phyloP scores from a whole-genome alignment of 495 filamentous ascomycete species.

The Aspergillus ostianus region DNA sequence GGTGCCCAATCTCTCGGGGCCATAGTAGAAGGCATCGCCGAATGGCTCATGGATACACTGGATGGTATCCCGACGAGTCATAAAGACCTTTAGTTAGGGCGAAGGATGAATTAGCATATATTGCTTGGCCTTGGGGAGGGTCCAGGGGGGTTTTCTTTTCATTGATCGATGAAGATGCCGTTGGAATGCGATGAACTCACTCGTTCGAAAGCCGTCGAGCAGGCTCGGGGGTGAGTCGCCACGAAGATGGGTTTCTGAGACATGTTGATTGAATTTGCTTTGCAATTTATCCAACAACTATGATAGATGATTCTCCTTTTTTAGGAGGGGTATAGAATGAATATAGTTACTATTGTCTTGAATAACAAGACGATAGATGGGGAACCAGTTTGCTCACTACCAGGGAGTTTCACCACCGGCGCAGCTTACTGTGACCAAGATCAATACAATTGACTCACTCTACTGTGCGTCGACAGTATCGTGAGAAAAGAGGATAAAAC shows the following conservation, averaged over 20 bases:
- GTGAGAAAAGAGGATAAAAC: background rate
- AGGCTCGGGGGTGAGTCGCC: conserved; percentile 89
- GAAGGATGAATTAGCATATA: background rate
- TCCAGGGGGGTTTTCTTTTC: background rate
- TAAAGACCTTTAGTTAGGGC: conserved; percentile 69
- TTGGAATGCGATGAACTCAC: conserved; percentile 42
- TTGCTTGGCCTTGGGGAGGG: background rate
- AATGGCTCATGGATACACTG: conserved; percentile 92
- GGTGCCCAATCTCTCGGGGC: conserved; percentile 77
- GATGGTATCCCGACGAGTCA: conserved; percentile 81
- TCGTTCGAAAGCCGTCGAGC: conserved; percentile 93
- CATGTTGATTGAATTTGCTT: conserved; percentile 46
- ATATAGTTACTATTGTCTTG: conserved; percentile 1
- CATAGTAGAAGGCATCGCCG: conserved; percentile 94
- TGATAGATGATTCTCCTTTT: conserved; percentile 2
- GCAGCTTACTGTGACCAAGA: conserved; percentile 6
- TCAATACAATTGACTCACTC: background rate
- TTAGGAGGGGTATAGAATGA: background rate
- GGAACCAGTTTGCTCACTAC: conserved; percentile 15
- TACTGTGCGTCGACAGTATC: background rate
- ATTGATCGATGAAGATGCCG: background rate
- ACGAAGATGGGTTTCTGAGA: conserved; percentile 82
- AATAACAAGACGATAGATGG: background rate
- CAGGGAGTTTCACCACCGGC: conserved; percentile 24
- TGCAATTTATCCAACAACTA: conserved; percentile 1